Conservation (phyloP, 2,329 filamentous ascomycete genomes). For the Coleophoma cylindrospora region DNA sequence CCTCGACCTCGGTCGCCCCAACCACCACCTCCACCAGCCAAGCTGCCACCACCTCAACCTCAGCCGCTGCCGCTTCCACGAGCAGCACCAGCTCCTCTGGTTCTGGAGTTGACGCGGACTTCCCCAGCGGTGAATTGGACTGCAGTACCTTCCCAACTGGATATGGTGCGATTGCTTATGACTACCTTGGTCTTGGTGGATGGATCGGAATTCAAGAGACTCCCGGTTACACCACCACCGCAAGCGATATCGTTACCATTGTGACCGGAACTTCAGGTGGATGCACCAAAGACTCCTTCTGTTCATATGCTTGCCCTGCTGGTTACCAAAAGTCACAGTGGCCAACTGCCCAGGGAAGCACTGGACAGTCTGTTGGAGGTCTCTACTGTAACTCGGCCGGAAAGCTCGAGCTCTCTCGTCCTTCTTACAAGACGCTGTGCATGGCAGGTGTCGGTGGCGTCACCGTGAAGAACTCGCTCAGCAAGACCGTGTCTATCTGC, state of each 20-base stretch:
- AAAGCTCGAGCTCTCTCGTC: constrained; percentile 73
- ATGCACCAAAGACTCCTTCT: constrained; percentile 65
- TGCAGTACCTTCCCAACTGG: constrained; percentile 72
- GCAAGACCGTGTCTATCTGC: constrained; percentile 67
- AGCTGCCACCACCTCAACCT: constrained; percentile 27
- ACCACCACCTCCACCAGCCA: constrained; percentile 32
- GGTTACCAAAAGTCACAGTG: constrained; percentile 94
- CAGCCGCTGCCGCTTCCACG: constrained; percentile 19
- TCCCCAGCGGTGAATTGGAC: constrained; percentile 68
- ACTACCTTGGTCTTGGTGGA: constrained; percentile 65
- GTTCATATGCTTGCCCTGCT: constrained; percentile 88
- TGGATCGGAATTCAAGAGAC: constrained; percentile 75
- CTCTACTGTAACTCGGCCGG: constrained; percentile 70
- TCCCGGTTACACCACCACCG: constrained; percentile 42
- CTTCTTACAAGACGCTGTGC: constrained; percentile 66
- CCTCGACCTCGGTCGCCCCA: constrained; percentile 21
- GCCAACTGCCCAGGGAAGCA: constrained; percentile 71
- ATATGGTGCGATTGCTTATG: constrained; percentile 71
- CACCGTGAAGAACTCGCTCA: constrained; percentile 69
- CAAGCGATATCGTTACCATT: constrained; percentile 58
- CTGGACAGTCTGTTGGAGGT: constrained; percentile 83
- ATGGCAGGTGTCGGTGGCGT: constrained; percentile 63
- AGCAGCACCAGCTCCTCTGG: constrained; percentile 21
- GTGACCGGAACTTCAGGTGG: constrained; percentile 55
- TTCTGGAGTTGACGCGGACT: constrained; percentile 56